phyloP scores from a whole-genome alignment of 2,329 filamentous ascomycete species.

The Berkeleyomyces basicola region DNA sequence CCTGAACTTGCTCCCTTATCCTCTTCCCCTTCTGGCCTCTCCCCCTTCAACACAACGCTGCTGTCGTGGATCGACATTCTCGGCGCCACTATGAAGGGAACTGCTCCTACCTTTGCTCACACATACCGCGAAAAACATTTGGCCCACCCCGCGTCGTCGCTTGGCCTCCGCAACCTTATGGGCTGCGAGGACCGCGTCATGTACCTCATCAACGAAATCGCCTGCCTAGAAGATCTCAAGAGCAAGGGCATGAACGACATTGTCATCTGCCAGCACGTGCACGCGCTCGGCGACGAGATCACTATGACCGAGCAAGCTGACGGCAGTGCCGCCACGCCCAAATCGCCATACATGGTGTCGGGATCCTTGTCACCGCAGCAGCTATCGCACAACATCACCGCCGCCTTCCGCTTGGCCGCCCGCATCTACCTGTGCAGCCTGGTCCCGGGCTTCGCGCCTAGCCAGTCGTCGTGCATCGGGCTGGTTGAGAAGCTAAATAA shows the following conservation, averaged over 20 bases:
- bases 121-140: conserved; percentile 93
- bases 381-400: conserved; percentile 74
- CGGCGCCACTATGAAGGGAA: conserved; percentile 78
- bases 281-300: conserved; percentile 74
- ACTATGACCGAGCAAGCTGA: conserved; percentile 58
- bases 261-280: conserved; percentile 74
- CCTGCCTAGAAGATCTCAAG: conserved; percentile 84
- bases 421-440: conserved; percentile 95
- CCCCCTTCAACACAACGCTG: conserved; percentile 89
- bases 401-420: conserved; percentile 78
- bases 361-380: conserved; percentile 68
- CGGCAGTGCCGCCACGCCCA: conserved; percentile 25
- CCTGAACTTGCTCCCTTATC: background rate
- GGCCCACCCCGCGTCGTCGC: conserved; percentile 39
- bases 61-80: conserved; percentile 95
- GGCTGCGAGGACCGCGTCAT: conserved; percentile 94
- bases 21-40: conserved; percentile 25
- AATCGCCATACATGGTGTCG: conserved; percentile 38
- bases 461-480: conserved; percentile 54
- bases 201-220: conserved; percentile 95
- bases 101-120: conserved; percentile 75
- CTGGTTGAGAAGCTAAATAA: conserved; percentile 64
- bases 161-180: conserved; percentile 83
- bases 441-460: conserved; percentile 70
- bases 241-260: conserved; percentile 69